Evolutionary conservation across 1,284 basidiomycete species (phyloP), one percentile per base, ranked within the genome.

Genomic region (Erythrobasidium hasegawianum): DNA sequence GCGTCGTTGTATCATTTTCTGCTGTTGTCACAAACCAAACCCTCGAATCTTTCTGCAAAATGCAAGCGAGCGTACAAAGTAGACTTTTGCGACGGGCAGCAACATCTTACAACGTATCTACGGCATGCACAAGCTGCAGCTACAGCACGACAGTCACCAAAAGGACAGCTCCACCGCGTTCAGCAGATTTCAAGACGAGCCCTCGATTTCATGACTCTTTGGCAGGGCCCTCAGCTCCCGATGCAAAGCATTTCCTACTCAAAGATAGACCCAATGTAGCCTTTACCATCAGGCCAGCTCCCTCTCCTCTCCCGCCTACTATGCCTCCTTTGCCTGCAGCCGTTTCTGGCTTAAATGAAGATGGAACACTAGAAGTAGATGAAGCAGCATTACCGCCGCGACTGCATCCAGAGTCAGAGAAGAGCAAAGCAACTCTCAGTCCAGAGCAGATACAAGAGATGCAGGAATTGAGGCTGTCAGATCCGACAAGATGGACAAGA

Each of bases 391-490:
- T 56, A 10, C 62, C 57, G 57, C 43, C 62, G 9, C 16, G 24
- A 3, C n/a, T 58, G 38, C 62, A 65, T 20, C 20, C 43, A 40
- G 62, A 45, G 39, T 0, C 55, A 26, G 22, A 55, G 50, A 22
- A 33, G 20, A 11, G 5, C 5, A 18, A 26, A 22, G 41, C 62
- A 22, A 43, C 47, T 20, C 20, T 65, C 1, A 50, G 55, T 26
- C 20, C 62, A 20, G 62, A 65, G 40, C 45, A 65, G 29, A 58
- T 65, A 39, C 24, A 50, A 20, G 55, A 65, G 29, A 65, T 65
- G 62, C 62, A 53, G 47, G 56, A 55, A 9, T 40, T 65, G 18
- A 40, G 62, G 20, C 47, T 57, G 13, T 65, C 62, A 7, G 56
- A 65, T 38, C 62, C 62, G n/a, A 52, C 8, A 26, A 57, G 26